These are phyloP conservation scores for Metschnikowia drakensbergensis DNA, from an alignment of 805 yeast genomes.

Conservation along the genomic window DNA sequence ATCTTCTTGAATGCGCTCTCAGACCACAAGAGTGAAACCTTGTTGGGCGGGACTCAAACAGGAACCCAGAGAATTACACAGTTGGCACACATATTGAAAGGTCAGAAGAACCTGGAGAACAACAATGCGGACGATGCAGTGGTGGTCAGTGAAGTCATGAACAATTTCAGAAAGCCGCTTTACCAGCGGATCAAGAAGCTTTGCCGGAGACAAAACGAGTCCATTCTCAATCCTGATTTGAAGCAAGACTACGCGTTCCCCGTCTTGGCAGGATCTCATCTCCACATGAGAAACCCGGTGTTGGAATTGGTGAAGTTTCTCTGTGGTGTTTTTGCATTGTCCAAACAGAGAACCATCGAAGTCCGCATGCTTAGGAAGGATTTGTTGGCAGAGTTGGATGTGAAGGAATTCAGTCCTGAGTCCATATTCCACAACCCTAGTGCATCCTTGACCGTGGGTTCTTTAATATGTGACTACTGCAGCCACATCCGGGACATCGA, in stretches of 20 bases:
- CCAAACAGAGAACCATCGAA: constrained; percentile 62
- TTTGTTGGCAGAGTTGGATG: constrained; percentile 66
- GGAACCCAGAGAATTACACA: constrained; percentile 67
- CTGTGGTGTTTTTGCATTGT: constrained; percentile 67
- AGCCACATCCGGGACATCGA: constrained; percentile 72
- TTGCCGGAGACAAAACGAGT: constrained; percentile 66
- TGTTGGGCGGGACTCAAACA: constrained; percentile 33
- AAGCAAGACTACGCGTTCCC: constrained; percentile 71
- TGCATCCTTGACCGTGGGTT: constrained; percentile 59
- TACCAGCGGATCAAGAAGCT: constrained; percentile 63
- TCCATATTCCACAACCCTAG: constrained; percentile 75
- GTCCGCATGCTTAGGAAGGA: constrained; percentile 72
- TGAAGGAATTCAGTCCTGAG: constrained; percentile 78
- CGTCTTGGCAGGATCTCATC: constrained; percentile 66
- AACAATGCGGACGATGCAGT: constrained; percentile 36
- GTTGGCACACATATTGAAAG: constrained; percentile 50
- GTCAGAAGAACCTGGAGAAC: constrained; percentile 35
- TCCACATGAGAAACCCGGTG: constrained; percentile 61
- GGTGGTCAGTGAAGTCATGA: constrained; percentile 46
- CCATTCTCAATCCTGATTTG: constrained; percentile 61
- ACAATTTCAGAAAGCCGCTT: constrained; percentile 59
- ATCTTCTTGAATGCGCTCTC: constrained; percentile 69
- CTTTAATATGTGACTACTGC: constrained; percentile 77
- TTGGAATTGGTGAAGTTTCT: constrained; percentile 75
- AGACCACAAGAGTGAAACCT: constrained; percentile 45